Conservation (phyloP, 169 alveolate genomes). For the Perkinsus marinus region DNA sequence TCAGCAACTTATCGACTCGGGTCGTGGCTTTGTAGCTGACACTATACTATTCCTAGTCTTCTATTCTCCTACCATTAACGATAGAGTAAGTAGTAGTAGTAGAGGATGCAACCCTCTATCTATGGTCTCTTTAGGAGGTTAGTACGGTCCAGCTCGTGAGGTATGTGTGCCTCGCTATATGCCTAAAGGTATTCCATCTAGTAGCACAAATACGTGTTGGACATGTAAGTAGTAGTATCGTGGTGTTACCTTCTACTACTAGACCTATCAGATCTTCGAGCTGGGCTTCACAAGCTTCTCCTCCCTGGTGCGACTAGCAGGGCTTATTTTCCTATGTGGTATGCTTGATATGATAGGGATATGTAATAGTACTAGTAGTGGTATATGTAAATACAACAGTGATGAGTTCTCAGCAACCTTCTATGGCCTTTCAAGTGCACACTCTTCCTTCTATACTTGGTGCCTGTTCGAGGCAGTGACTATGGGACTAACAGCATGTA, state of each 20-base stretch:
- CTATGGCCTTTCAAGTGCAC: conserved; percentile 31
- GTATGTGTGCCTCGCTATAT: conserved; percentile 39
- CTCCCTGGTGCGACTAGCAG: conserved; percentile 23
- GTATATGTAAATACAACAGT: conserved; percentile 29
- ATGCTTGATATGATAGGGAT: not conserved
- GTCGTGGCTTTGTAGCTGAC: conserved; percentile 59
- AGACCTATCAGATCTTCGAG: conserved; percentile 66
- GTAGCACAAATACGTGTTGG: conserved; percentile 46
- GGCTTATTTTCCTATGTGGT: not conserved
- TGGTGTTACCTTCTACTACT: no score
- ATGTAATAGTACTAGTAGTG: conserved; percentile 39
- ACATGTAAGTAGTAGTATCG: conserved; percentile 22
- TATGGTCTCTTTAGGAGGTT: conserved; percentile 28
- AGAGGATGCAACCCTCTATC: not conserved
- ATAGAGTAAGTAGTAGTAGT: conserved; percentile 11
- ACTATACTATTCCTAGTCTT: conserved; percentile 56
- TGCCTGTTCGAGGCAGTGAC: conserved; percentile 44
- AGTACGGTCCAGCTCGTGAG: conserved; percentile 41
- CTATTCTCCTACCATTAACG: conserved; percentile 58
- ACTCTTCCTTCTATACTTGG: conserved; percentile 64
- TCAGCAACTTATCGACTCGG: conserved; percentile 54
- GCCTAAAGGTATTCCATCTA: conserved; percentile 57
- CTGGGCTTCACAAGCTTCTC: conserved; percentile 49
- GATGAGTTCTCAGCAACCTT: conserved; percentile 20
- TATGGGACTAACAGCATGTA: not conserved